Conservation (phyloP, 257 asterid species). For the Nyctanthes arbortristis region DNA sequence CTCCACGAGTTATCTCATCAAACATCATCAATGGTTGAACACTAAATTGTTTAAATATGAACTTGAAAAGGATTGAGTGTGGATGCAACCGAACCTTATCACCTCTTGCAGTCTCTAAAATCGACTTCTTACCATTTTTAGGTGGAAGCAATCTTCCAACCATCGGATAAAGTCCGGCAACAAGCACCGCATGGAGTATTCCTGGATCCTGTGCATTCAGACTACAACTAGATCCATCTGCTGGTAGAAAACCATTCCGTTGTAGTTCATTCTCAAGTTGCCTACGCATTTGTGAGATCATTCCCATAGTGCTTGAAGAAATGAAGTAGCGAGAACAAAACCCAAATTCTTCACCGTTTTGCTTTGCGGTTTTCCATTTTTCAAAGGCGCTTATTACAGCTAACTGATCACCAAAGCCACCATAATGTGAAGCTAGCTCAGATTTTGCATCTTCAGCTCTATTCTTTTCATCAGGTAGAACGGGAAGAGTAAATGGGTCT, state of each 20-base stretch:
- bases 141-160: slow-evolving; percentile 71
- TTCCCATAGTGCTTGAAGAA: slow-evolving; percentile 62
- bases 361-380: slow-evolving; percentile 74
- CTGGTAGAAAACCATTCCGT: slow-evolving; percentile 60
- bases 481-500: slow-evolving; percentile 81
- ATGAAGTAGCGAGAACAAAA: slow-evolving; percentile 74
- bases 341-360: slow-evolving; percentile 48
- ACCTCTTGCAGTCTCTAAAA: slow-evolving; percentile 70
- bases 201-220: slow-evolving; percentile 78
- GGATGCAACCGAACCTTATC: slow-evolving; percentile 74
- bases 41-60: slow-evolving; percentile 30
- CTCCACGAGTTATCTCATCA: slow-evolving; percentile 89
- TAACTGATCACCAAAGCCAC: slow-evolving; percentile 85
- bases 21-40: slow-evolving; percentile 55
- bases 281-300: slow-evolving; percentile 73
- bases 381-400: slow-evolving; percentile 89
- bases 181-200: slow-evolving; percentile 69
- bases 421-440: slow-evolving; percentile 72
- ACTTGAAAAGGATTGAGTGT: slow-evolving; percentile 52
- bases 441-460: slow-evolving; percentile 67
- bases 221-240: slow-evolving; percentile 55
- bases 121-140: slow-evolving; percentile 39
- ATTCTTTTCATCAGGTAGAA: slow-evolving; percentile 61
- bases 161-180: slow-evolving; percentile 84
- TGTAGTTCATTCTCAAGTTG: slow-evolving; percentile 61